These are phyloP conservation scores for Nakazawaea molendinolei DNA, from an alignment of 805 yeast species.

Conservation along the genomic window DNA sequence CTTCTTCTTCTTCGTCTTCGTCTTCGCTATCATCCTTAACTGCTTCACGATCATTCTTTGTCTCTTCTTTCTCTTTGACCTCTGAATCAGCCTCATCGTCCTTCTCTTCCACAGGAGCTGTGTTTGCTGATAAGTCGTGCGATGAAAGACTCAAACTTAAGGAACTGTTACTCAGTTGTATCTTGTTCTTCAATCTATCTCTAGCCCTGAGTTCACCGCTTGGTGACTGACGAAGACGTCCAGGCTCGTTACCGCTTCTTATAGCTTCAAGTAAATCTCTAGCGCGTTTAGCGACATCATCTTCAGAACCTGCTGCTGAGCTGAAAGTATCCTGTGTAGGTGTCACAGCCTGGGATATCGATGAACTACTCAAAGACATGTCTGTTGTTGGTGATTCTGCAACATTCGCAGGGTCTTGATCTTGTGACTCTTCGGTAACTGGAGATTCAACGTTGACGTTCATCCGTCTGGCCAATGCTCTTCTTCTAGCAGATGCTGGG, in stretches of 20 bases:
- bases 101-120: background rate
- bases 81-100: background rate
- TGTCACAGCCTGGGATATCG: no score
- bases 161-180: conserved; percentile 9
- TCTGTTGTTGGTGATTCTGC: no score
- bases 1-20: conserved; percentile 14
- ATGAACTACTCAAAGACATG: no score
- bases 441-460: conserved; percentile 8
- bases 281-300: conserved; percentile 11
- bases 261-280: conserved; percentile 8
- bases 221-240: background rate
- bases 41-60: background rate
- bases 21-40: conserved; percentile 1
- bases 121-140: background rate
- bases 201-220: conserved; percentile 8
- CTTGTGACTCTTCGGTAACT: conserved; percentile 12
- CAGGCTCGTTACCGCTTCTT: background rate
- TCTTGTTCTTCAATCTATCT: conserved; percentile 7
- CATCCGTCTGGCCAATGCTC: conserved; percentile 61
- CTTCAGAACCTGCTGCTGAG: conserved; percentile 11
- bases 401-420: no score
- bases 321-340: no score
- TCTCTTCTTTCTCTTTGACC: background rate
- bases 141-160: conserved; percentile 8
- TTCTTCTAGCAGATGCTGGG: conserved; percentile 70